Evolutionary conservation across 2,329 filamentous ascomycete species (phyloP).

Genomic region (Geosmithia morbida): DNA sequence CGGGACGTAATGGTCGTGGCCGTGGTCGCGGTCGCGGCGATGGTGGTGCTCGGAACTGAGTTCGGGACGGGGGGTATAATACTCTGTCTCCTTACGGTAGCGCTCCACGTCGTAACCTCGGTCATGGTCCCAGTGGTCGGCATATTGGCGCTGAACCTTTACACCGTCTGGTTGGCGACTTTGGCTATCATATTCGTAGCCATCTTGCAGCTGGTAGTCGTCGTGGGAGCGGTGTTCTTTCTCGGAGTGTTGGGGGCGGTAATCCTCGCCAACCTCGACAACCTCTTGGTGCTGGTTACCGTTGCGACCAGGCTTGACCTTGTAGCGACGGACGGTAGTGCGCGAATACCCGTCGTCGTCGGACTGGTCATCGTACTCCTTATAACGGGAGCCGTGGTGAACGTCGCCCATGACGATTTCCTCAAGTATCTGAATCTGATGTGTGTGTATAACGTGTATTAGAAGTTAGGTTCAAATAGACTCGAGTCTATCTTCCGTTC

Average conservation of each 20-base stretch:
- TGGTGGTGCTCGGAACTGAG: conserved; percentile 18
- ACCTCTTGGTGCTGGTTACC: conserved; percentile 21
- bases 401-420: conserved; percentile 16
- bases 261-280: conserved; percentile 29
- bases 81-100: conserved; percentile 48
- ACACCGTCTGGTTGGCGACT: conserved; percentile 34
- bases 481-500: not conserved
- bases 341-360: conserved; percentile 29
- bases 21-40: not conserved
- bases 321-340: conserved; percentile 38
- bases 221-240: conserved; percentile 21
- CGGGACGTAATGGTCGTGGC: conserved; percentile 11
- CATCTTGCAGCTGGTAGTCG: conserved; percentile 25
- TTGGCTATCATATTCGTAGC: conserved; percentile 26
- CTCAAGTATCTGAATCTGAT: not conserved
- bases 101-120: conserved; percentile 37
- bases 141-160: conserved; percentile 36
- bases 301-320: conserved; percentile 26
- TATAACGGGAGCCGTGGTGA: conserved; percentile 16
- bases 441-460: not conserved
- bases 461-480: not conserved
- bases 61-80: conserved; percentile 34
- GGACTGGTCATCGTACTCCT: conserved; percentile 12
- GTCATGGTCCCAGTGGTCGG: conserved; percentile 32
- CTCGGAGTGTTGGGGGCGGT: conserved; percentile 25